Evolutionary conservation across 2,329 filamentous ascomycete genomes (phyloP).

Genomic region (Trichoderma brevicompactum): DNA sequence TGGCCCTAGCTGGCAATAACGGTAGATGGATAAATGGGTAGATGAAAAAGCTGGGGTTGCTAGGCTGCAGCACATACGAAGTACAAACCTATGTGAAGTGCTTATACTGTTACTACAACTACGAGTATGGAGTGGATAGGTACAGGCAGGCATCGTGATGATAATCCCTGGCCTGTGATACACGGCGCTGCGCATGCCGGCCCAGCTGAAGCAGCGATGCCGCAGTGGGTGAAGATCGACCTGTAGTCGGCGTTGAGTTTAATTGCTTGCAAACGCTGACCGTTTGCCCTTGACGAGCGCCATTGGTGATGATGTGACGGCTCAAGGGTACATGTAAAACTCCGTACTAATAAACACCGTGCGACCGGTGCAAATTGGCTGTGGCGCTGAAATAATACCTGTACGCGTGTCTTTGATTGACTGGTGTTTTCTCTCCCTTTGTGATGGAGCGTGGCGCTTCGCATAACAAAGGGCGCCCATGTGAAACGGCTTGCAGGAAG

Average conservation of each 20-base stretch:
- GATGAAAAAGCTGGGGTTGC: neutral
- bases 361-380: neutral
- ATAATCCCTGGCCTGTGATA: neutral
- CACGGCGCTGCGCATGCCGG: conserved; percentile 5
- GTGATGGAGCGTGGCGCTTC: neutral
- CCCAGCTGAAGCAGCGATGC: neutral
- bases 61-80: neutral
- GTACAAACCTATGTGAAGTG: neutral
- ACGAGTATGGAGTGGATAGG: too few relatives aligned
- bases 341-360: too few relatives aligned
- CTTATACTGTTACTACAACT: neutral
- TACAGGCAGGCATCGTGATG: neutral
- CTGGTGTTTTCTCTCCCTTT: neutral
- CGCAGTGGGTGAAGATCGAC: conserved; percentile 17
- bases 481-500: neutral
- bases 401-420: neutral
- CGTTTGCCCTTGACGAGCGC: conserved; percentile 5
- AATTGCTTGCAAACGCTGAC: conserved; percentile 18
- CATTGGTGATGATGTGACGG: conserved; percentile 12
- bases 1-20: too few relatives aligned
- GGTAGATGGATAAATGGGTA: neutral
- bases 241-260: conserved; percentile 6
- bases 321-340: neutral
- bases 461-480: conserved; percentile 15
- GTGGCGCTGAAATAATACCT: neutral